Base-by-base conservation (phyloP, 176 grass and related monocot genomes). In the Zoysia japonica region DNA sequence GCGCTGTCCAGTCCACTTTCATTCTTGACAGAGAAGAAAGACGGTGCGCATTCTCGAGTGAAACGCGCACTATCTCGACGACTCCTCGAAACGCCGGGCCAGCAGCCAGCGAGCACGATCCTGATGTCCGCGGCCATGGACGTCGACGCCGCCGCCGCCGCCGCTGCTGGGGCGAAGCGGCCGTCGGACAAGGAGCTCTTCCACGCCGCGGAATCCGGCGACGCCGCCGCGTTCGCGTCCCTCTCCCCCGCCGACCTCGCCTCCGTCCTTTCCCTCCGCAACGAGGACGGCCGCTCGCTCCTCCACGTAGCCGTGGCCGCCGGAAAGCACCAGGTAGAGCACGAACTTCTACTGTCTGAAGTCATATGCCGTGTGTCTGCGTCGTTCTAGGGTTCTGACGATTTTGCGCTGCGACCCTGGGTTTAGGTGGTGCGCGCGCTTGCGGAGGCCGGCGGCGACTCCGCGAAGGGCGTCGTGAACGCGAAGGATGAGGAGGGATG, bases 401-500 rank as follows among this genome's bases (percentile, higher is more conserved):
- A 5, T 1, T 20, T 20, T 65, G 2, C n/a, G 43, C 39, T 70
- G 54, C 13, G 46, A 35, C 44, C 11, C 20, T 78, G 64, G 38
- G 38, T 86, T 74, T 78, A 98, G 96, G 88, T 89, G 5, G 92
- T 95, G 59, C 70, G 65, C 49, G 67, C 79, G 69, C 83, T 98
- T 28, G 76, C 82, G 38, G 67, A 65, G 50, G 63, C 59, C 71
- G 82, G 84, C 49, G 85, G 84, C 41, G 88, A 92, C 50, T 67
- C 90, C 1, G 84, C 72, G 44, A 84, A 84, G 9, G 80, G 71
- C 72, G 86, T 80, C 56, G 76, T 99, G 40, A 95, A 99, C 70
- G 78, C 79, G 52, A 87, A 74, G 76, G 96, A 99, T 63, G 96
- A 99, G 50, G 96, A 99, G 46, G 96, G 96, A 48, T 99, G 96